Evolutionary conservation across 148 eudicot genomes (phyloP).

Genomic region (Dysphania ambrosioides): DNA sequence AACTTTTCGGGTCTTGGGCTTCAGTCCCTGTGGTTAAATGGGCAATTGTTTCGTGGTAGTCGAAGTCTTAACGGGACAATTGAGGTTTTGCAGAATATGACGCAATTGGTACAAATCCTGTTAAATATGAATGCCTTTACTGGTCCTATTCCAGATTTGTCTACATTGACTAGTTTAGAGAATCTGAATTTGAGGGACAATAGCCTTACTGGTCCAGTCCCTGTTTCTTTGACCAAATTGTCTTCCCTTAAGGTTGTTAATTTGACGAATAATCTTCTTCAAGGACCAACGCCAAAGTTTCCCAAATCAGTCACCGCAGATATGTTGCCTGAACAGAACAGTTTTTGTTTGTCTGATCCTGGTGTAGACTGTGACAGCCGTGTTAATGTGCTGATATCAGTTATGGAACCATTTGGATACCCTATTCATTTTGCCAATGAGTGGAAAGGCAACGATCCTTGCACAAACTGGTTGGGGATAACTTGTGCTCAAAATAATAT

Average conservation of each 20-base stretch:
- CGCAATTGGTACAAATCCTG: slow-evolving; percentile 59
- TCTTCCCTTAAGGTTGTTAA: slow-evolving; percentile 40
- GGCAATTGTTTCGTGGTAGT: slow-evolving; percentile 37
- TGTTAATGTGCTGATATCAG: slow-evolving; percentile 46
- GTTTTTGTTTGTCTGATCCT: slow-evolving; percentile 56
- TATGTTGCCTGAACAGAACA: slow-evolving; percentile 34
- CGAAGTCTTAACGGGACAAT: slow-evolving; percentile 54
- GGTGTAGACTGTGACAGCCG: slow-evolving; percentile 56
- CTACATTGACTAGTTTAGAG: slow-evolving; percentile 34
- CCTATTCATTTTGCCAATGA: slow-evolving; percentile 48
- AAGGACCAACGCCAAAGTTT: slow-evolving; percentile 68
- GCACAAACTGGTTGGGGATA: slow-evolving; percentile 50
- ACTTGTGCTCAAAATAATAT: slow-evolving; percentile 51
- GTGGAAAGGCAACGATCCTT: slow-evolving; percentile 82
- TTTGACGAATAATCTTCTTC: slow-evolving; percentile 63
- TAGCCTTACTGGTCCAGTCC: slow-evolving; percentile 65
- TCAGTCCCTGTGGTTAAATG: slow-evolving; percentile 71
- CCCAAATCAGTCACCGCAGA: slow-evolving; percentile 36
- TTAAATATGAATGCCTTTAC: slow-evolving; percentile 57
- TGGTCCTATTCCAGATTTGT: slow-evolving; percentile 81
- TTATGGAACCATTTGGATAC: slow-evolving; percentile 55
- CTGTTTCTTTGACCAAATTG: slow-evolving; percentile 41
- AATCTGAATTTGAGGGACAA: slow-evolving; percentile 70
- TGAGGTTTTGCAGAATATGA: slow-evolving; percentile 64
- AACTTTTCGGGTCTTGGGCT: slow-evolving; percentile 49